Percentiles rank a stretch among this genome's conserved stretches.
phyloP scores from a whole-genome alignment of 2,329 filamentous ascomycete species.

The Pseudopithomyces chartarum region DNA sequence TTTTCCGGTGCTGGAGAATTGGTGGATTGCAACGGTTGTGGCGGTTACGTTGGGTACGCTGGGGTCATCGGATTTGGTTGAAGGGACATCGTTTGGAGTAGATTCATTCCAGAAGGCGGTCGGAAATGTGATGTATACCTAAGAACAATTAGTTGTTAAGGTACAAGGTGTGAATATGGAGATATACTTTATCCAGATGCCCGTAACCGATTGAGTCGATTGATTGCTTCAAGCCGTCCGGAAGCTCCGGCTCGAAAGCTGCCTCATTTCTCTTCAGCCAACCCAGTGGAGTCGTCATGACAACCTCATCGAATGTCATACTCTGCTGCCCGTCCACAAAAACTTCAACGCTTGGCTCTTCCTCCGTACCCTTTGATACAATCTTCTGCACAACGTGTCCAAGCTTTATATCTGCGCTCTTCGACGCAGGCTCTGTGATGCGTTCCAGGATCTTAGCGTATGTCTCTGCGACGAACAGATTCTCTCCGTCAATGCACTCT shows the following conservation, averaged over 20 bases:
- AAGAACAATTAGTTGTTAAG: constrained; percentile 7
- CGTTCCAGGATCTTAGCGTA: constrained; percentile 64
- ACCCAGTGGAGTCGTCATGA: constrained; percentile 71
- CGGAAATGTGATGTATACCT: constrained; percentile 66
- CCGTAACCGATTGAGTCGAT: constrained; percentile 72
- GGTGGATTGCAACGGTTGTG: constrained; percentile 44
- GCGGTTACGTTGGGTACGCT: constrained; percentile 44
- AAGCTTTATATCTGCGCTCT: constrained; percentile 61
- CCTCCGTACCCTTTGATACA: constrained; percentile 20
- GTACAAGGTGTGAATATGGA: constrained; percentile 24
- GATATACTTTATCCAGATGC: constrained; percentile 68
- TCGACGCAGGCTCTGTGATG: constrained; percentile 62
- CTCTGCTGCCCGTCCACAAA: constrained; percentile 52
- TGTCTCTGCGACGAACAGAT: constrained; percentile 66
- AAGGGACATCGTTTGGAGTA: background rate
- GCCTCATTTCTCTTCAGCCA: constrained; percentile 49
- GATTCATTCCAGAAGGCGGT: constrained; percentile 71
- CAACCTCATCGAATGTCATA: constrained; percentile 68
- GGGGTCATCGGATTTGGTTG: constrained; percentile 11
- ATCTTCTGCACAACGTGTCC: constrained; percentile 54
- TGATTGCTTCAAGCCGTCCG: constrained; percentile 61
- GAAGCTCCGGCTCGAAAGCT: constrained; percentile 65
- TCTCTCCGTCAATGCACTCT: constrained; percentile 75
- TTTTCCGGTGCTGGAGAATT: constrained; percentile 21
- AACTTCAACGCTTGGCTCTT: constrained; percentile 42